Base-by-base conservation (phyloP, 2,329 filamentous ascomycete genomes). In the Diaporthe aspalathi region DNA sequence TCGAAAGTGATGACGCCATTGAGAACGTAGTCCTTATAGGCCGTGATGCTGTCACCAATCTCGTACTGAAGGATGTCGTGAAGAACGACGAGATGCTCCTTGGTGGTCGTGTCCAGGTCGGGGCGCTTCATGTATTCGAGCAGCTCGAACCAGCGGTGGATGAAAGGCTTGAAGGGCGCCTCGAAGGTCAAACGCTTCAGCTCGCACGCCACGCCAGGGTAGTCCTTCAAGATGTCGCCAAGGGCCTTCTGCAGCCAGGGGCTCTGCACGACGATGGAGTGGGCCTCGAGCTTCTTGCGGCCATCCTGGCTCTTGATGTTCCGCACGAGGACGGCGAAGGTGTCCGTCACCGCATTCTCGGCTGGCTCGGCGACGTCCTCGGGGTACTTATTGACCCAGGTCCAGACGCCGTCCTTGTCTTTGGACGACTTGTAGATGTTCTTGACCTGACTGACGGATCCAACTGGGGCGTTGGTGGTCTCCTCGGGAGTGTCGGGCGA, bases 181-280 rank as follows among this genome's bases (percentile, higher is more conserved):
- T 81, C 78, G 72, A 93, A 92, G 69, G 88, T 87, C 1, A 93
- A 82, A 1, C 88, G 84, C n/a, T 89, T 84, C 32, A 93, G 81
- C 14, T 83, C 84, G 43, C 87, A 86, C 2, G 88, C 87, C 38
- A 93, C 83, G 1, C 90, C 89, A 0, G 88, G 87, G 71, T 91
- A 92, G 11, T 83, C 86, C 1, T 83, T 79, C 27, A 92, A 82
- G 9, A 50, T 38, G 14, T 85, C 82, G 12, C 81, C 81, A 0
- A 93, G 82, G 5, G 88, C 84, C 2, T 83, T 81, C 79, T 90
- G 91, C 53, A 93, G 80, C 68, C 85, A 82, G 1, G 89, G 88
- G 24, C 87, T 90, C 78, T 93, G 90, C 7, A 93, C 81, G 54
- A 91, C 84, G 71, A 93, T 87, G 57, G 88, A 90, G 75, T 92